Conservation (phyloP, 495 filamentous ascomycete genomes). For the Viridothelium virens region DNA sequence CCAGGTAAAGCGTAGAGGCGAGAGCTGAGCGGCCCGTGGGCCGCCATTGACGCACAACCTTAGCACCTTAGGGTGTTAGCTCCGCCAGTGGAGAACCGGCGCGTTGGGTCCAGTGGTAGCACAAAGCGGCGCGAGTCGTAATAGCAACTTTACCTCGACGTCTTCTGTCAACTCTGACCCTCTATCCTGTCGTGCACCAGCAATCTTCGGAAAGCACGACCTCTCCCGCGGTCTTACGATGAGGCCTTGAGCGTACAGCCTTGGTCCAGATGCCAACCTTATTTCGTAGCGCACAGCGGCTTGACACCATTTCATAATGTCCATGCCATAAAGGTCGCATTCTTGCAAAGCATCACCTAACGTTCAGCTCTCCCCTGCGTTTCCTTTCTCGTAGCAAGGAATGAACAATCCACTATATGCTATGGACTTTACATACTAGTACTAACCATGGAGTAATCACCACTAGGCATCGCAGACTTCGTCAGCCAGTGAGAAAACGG, state of each 20-base stretch:
- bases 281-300: not conserved
- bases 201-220: too few relatives aligned
- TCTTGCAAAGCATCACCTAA: not conserved
- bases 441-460: not conserved
- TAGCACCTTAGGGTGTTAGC: too few relatives aligned
- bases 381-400: not conserved
- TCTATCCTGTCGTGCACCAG: too few relatives aligned
- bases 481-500: not conserved
- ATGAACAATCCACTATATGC: not conserved
- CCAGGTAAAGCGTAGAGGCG: too few relatives aligned
- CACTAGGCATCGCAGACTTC: not conserved
- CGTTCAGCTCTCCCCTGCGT: not conserved
- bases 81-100: too few relatives aligned
- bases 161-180: too few relatives aligned
- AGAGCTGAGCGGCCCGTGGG: too few relatives aligned
- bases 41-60: too few relatives aligned
- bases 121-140: too few relatives aligned
- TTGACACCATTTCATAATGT: not conserved
- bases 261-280: not conserved
- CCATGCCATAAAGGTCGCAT: not conserved
- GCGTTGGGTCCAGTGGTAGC: too few relatives aligned
- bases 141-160: too few relatives aligned
- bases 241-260: too few relatives aligned
- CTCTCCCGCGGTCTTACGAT: not conserved
- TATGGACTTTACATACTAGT: not conserved